Evolutionary conservation across 2,329 filamentous ascomycete genomes (phyloP), one percentile per base, ranked within the genome.

Genomic region (Corniculantispora saksenae): DNA sequence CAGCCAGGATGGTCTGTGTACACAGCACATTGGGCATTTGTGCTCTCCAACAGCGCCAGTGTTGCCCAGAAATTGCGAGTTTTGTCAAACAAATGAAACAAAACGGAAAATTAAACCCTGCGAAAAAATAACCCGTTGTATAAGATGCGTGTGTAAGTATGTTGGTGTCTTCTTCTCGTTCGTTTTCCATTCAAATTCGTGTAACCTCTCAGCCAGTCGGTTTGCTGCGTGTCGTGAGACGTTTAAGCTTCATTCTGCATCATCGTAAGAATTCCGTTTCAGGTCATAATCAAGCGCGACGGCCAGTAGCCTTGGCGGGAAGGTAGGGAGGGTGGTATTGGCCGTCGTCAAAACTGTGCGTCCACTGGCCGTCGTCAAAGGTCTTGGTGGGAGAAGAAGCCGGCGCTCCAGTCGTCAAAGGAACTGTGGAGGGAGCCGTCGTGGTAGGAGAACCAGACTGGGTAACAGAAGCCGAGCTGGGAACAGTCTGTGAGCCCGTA

Each of bases 271-370:
- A 47, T n/a, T 10, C 47, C 45, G 48, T 63, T 38, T 47, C 51
- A 48, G 23, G n/a, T 55, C 15, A n/a, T 47, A 12, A 23, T 48
- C 8, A 55, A 6, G 1, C 4, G 23, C 51, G 43, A 29, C 27
- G 43, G 23, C 23, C 66, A 2, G 80, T 81, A 60, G 71, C 75
- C 66, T 81, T 83, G 79, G 79, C 81, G 0, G 78, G 51, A 3
- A 80, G 79, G 62, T 82, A 83, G 0, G 75, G 76, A 3, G 81
- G 81, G 65, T 81, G 80, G 82, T 81, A 83, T 58, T 71, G 71
- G 21, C 81, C 81, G 61, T 83, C 68, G 63, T 83, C 80, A 48
- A 78, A 74, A 15, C 74, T 75, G 50, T 78, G 73, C 19, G 75
- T 75, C 40, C 61, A 63, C 17, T 63, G 61, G 21, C 61, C 53